Evolutionary conservation across 768 basidiomycete species (phyloP).

Genomic region (Collybia mongolica): DNA sequence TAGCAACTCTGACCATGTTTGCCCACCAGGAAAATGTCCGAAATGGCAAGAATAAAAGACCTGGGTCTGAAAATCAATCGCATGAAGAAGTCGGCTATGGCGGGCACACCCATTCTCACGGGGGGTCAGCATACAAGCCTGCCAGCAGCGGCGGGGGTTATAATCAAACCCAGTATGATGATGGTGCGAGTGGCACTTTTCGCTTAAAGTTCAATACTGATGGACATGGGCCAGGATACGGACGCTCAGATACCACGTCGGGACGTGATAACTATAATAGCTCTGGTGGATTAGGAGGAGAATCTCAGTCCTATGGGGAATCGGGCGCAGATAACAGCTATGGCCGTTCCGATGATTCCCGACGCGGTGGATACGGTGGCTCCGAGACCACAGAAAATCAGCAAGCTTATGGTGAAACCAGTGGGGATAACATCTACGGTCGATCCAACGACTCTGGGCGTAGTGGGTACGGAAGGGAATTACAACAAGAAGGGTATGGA

Average conservation of each 20-base stretch:
- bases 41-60: conserved; percentile 55
- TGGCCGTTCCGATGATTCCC: too few relatives aligned
- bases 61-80: conserved; percentile 42
- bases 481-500: neutral
- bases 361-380: neutral
- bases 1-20: neutral
- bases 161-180: neutral
- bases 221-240: neutral
- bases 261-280: neutral
- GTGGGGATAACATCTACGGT: neutral
- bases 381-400: conserved; percentile 6
- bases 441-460: too few relatives aligned
- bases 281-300: conserved; percentile 1
- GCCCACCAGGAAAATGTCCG: conserved; percentile 48
- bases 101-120: conserved; percentile 15
- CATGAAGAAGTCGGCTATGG: conserved; percentile 38
- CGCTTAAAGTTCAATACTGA: neutral
- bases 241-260: neutral
- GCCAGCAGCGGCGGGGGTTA: conserved; percentile 9
- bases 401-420: conserved; percentile 1
- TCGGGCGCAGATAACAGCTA: too few relatives aligned
- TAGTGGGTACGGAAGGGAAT: neutral
- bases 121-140: conserved; percentile 6
- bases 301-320: too few relatives aligned
- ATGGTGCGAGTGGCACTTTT: conserved; percentile 1